A percentile compares a stretch with the other conserved stretches of the same genome.
phyloP scores from a whole-genome alignment of 2,329 filamentous ascomycete species.

The Microdochium bolleyi region DNA sequence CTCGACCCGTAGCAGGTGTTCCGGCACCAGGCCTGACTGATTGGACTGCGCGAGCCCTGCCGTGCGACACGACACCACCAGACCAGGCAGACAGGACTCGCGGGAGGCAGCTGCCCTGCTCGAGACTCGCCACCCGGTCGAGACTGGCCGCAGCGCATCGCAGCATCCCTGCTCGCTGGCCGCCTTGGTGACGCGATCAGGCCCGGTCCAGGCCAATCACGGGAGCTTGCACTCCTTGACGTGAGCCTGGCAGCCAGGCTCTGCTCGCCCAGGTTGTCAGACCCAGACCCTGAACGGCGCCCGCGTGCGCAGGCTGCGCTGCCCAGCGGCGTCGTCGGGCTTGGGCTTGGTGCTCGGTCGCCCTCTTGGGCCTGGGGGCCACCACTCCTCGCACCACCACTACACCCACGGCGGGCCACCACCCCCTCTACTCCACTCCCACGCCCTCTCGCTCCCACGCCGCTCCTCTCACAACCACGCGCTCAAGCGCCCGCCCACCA shows the following conservation, averaged over 20 bases:
- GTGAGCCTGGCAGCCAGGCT: neutral
- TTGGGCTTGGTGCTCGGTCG: neutral
- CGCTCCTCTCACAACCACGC: conserved; percentile 7
- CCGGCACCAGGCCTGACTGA: no score
- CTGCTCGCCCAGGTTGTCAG: no score
- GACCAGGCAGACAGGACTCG: no score
- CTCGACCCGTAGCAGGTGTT: no score
- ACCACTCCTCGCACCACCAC: neutral
- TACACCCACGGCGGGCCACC: neutral
- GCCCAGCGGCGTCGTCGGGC: no score
- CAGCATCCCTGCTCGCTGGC: neutral
- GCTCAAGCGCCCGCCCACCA: conserved; percentile 9
- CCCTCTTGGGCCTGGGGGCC: neutral
- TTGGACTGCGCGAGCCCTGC: neutral
- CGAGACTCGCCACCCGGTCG: neutral
- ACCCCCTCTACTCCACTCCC: conserved; percentile 1
- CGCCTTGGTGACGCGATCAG: neutral
- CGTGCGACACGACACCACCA: neutral
- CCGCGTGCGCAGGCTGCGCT: neutral
- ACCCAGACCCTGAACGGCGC: neutral
- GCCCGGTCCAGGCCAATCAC: neutral
- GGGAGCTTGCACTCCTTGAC: neutral
- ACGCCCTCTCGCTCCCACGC: neutral
- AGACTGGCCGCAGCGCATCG: neutral
- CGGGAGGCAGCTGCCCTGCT: neutral